Evolutionary conservation across 2,329 filamentous ascomycete genomes (phyloP).

Genomic region (Pseudogymnoascus destructans): DNA sequence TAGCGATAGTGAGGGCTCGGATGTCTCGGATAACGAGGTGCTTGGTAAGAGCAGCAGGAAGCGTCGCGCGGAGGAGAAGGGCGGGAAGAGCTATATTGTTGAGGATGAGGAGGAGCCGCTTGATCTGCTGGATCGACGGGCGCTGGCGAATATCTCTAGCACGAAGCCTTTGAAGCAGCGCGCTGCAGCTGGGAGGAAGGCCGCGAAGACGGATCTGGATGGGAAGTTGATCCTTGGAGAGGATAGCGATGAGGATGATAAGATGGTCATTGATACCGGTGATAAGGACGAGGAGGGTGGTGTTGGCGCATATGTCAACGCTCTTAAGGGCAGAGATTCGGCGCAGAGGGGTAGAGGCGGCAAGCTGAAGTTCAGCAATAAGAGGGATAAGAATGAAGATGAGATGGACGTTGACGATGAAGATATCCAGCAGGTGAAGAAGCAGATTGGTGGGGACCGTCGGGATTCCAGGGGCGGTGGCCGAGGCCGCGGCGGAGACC

Average conservation of each 20-base stretch:
- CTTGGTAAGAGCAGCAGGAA: slow-evolving; percentile 35
- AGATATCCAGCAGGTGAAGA: slow-evolving; percentile 39
- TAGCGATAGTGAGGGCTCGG: slow-evolving; percentile 45
- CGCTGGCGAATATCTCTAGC: slow-evolving; percentile 83
- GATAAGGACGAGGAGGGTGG: slow-evolving; percentile 36
- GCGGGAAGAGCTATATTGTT: slow-evolving; percentile 69
- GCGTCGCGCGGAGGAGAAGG: slow-evolving; percentile 33
- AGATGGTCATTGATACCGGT: slow-evolving; percentile 51
- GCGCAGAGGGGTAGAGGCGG: slow-evolving; percentile 52
- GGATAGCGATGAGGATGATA: slow-evolving; percentile 39
- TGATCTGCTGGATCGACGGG: slow-evolving; percentile 78
- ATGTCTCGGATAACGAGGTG: slow-evolving; percentile 48
- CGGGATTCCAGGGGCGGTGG: slow-evolving; percentile 26
- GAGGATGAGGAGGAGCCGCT: slow-evolving; percentile 92
- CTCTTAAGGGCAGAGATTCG: slow-evolving; percentile 53
- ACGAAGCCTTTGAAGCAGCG: slow-evolving; percentile 63
- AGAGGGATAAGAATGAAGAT: slow-evolving; percentile 41
- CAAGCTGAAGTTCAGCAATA: slow-evolving; percentile 60
- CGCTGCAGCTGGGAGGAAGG: slow-evolving; percentile 35
- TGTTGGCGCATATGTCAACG: slow-evolving; percentile 56
- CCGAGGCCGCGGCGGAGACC: slow-evolving; percentile 23
- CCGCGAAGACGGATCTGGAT: slow-evolving; percentile 59
- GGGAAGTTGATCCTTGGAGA: slow-evolving; percentile 67
- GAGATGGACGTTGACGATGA: slow-evolving; percentile 36
- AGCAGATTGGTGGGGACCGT: slow-evolving; percentile 27